Evolutionary conservation across 805 yeast species (phyloP).

Genomic region (Zygosaccharomyces rouxii): DNA sequence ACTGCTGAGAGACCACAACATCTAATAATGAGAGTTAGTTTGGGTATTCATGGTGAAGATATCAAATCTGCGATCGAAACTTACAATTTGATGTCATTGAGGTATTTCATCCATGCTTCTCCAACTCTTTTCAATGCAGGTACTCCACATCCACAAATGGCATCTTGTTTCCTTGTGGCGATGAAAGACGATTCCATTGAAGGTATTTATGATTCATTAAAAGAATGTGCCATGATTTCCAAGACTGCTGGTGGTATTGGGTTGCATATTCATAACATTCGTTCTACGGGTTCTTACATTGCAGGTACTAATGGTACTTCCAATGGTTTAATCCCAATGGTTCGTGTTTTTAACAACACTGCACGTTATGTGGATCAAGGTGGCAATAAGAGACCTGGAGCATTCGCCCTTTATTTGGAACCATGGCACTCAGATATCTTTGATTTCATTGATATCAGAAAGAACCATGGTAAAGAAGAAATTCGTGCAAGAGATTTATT

Average conservation of each 20-base stretch:
- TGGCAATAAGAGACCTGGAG: constrained; percentile 96
- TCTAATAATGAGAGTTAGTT: constrained; percentile 82
- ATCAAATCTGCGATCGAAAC: constrained; percentile 69
- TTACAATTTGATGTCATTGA: constrained; percentile 79
- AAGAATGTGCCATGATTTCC: constrained; percentile 82
- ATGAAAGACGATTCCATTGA: constrained; percentile 93
- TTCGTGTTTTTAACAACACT: constrained; percentile 87
- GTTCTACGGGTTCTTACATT: constrained; percentile 79
- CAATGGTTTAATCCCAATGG: constrained; percentile 88
- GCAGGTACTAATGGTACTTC: constrained; percentile 90
- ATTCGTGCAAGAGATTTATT: constrained; percentile 86
- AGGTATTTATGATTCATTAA: constrained; percentile 83
- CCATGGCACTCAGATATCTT: constrained; percentile 95
- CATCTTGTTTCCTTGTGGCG: constrained; percentile 89
- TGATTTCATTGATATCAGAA: constrained; percentile 77
- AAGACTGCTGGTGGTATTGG: constrained; percentile 96
- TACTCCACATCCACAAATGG: constrained; percentile 72
- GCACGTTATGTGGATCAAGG: constrained; percentile 98
- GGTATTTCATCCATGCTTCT: constrained; percentile 86
- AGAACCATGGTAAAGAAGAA: constrained; percentile 94
- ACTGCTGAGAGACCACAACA: constrained; percentile 92
- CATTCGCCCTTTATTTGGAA: constrained; percentile 86
- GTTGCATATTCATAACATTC: constrained; percentile 74
- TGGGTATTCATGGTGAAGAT: constrained; percentile 80
- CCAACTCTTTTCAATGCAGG: constrained; percentile 94